These are phyloP conservation scores for Verbascum thapsus DNA, from an alignment of 257 asterid genomes.

Conservation along the genomic window DNA sequence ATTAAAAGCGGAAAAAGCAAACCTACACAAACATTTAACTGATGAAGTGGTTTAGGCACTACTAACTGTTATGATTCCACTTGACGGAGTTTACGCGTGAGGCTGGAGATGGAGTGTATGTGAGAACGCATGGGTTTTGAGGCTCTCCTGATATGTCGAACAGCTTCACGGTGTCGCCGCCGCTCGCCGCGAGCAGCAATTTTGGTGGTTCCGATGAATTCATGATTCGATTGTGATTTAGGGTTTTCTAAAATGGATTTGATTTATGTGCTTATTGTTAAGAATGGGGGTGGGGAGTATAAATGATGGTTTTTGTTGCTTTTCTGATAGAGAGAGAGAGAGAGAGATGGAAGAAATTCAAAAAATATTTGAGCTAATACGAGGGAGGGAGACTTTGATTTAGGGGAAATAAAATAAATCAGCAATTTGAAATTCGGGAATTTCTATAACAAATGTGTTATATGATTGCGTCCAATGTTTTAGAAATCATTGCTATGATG, in stretches of 20 bases:
- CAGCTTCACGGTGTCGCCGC: slow-evolving; percentile 92
- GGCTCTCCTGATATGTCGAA: slow-evolving; percentile 85
- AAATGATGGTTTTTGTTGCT: slow-evolving; percentile 37
- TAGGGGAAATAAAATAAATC: too few species aligned
- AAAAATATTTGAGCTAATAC: slow-evolving; percentile 24
- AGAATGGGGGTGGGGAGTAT: slow-evolving; percentile 19
- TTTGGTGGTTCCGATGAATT: slow-evolving; percentile 57
- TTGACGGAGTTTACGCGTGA: slow-evolving; percentile 77
- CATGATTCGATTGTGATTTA: slow-evolving; percentile 10
- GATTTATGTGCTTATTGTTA: neutral
- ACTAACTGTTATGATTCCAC: slow-evolving; percentile 97
- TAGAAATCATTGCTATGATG: too few species aligned
- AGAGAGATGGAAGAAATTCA: slow-evolving; percentile 27
- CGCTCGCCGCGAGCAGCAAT: slow-evolving; percentile 70
- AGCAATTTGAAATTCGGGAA: too few species aligned
- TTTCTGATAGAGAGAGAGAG: slow-evolving; percentile 14
- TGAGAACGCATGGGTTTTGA: slow-evolving; percentile 83
- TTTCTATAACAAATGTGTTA: too few species aligned
- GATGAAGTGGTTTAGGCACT: slow-evolving; percentile 31
- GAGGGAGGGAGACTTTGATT: too few species aligned
- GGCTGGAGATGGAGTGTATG: slow-evolving; percentile 72
- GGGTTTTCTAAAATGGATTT: slow-evolving; percentile 4
- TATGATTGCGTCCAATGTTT: too few species aligned
- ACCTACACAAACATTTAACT: neutral
- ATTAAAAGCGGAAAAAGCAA: neutral